Evolutionary conservation across 805 yeast genomes (phyloP).

Genomic region (Candida nonsorbophila): DNA sequence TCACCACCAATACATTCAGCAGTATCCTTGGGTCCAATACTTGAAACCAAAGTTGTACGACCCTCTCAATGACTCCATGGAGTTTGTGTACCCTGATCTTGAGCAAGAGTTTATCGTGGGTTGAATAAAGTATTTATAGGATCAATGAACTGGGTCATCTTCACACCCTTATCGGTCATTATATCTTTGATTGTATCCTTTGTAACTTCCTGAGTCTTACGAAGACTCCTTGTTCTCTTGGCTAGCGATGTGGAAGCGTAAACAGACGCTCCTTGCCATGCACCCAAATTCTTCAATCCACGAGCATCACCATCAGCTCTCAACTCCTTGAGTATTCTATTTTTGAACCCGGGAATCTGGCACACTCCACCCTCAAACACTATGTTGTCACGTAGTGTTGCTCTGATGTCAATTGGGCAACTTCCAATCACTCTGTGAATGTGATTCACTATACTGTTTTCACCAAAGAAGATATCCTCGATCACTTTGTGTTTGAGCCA

Average conservation of each 20-base stretch:
- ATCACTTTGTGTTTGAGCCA: constrained; percentile 10
- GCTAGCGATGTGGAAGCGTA: constrained; percentile 17
- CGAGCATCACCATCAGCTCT: too few relatives aligned
- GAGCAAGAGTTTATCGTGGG: too few relatives aligned
- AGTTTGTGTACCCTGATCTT: too few relatives aligned
- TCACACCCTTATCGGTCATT: constrained; percentile 2
- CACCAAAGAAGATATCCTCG: constrained; percentile 3
- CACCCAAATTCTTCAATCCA: constrained; percentile 17
- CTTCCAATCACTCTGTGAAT: constrained; percentile 2
- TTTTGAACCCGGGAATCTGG: constrained; percentile 18
- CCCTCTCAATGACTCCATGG: too few relatives aligned
- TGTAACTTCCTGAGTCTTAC: constrained; percentile 17
- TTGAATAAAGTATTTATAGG: constrained; percentile 2
- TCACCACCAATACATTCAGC: too few relatives aligned
- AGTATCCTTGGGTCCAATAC: constrained; percentile 14
- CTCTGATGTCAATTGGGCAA: constrained; percentile 15
- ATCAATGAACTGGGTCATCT: constrained; percentile 8
- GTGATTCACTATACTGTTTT: background rate
- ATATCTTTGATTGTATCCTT: constrained; percentile 12
- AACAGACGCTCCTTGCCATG: constrained; percentile 28
- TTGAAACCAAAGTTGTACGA: too few relatives aligned
- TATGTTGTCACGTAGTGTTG: constrained; percentile 12
- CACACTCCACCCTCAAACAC: constrained; percentile 19
- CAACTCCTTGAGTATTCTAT: constrained; percentile 10
- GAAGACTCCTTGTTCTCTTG: constrained; percentile 9